Evolutionary conservation across 2,329 filamentous ascomycete genomes (phyloP), one percentile per base, ranked within the genome.

Genomic region (Pseudomassariella vexata): DNA sequence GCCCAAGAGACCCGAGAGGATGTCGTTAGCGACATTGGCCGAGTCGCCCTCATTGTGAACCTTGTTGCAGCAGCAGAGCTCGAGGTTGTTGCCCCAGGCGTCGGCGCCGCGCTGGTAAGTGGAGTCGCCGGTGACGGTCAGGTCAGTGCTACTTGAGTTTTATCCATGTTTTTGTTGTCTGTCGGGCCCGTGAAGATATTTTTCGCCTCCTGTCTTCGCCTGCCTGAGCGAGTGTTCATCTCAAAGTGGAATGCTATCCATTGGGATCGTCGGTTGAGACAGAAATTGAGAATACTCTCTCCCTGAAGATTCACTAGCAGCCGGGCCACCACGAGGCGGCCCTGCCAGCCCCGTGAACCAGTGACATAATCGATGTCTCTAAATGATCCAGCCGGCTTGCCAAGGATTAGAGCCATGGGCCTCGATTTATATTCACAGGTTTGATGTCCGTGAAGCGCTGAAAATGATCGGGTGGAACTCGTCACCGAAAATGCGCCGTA

Each of bases 51-150:
- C 39, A 40, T 50, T 45, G 35, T 47, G 30, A 28, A 51, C 49
- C 16, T 49, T 31, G 48, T 54, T 50, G 46, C 52, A 55, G 52
- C 52, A 55, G 51, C 46, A 53, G 24, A 55, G 43, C 24, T 49
- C 42, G 26, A 54, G 28, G 29, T 55, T 41, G 9, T 31, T 31
- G 18, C 52, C 52, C 34, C 52, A 54, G 28, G 42, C 45, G 39
- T 52, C 46, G 11, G 45, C 47, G 20, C 50, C 50, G 39, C 47
- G 42, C 36, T 41, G 48, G 26, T 53, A 40, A 32, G 50, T 53
- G 11, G 45, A 38, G 34, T 46, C 46, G 39, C 40, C 41, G 18
- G 44, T 38, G 12, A 32, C 26, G 14, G 35, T 30, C 27, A 38
- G 34, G 31, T 30, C 32, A 33, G 11, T 9, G 19, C 30, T 36